These are phyloP conservation scores for Leersia perrieri DNA, from an alignment of 176 grass and related monocot species.

Conservation along the genomic window DNA sequence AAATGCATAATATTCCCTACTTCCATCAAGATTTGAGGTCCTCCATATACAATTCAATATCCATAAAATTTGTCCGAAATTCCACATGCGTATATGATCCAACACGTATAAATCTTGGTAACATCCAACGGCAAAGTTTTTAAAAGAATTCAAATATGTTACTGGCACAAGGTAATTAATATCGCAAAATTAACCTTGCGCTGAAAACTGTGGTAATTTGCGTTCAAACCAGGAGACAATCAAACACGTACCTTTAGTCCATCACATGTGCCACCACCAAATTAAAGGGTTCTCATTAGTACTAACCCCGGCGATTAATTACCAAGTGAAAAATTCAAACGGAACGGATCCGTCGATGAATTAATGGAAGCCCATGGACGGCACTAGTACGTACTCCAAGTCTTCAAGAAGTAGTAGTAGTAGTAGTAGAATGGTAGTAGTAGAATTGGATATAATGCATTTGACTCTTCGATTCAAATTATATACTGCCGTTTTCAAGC, in stretches of 20 bases:
- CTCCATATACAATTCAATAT: neutral
- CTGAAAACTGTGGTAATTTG: neutral
- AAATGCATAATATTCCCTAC: neutral
- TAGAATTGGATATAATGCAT: neutral
- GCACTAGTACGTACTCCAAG: neutral
- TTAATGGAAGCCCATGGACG: slow-evolving; percentile 16
- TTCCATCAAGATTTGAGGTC: neutral
- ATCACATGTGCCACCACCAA: neutral
- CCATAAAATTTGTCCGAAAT: neutral
- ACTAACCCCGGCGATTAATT: slow-evolving; percentile 6
- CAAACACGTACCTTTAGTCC: neutral
- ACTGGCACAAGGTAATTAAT: neutral
- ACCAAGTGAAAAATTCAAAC: slow-evolving; percentile 13
- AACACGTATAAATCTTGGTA: no score
- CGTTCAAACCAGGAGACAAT: neutral
- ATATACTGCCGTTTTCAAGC: neutral
- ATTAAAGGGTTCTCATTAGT: neutral
- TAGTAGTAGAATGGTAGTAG: neutral
- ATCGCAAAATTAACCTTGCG: neutral
- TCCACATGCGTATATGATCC: neutral
- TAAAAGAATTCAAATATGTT: neutral
- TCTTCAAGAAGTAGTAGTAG: neutral
- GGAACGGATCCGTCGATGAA: neutral
- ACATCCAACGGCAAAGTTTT: neutral
- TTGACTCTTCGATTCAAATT: neutral